phyloP scores from a whole-genome alignment of 1,284 basidiomycete species.

The Cutaneotrichosporon cutaneum region DNA sequence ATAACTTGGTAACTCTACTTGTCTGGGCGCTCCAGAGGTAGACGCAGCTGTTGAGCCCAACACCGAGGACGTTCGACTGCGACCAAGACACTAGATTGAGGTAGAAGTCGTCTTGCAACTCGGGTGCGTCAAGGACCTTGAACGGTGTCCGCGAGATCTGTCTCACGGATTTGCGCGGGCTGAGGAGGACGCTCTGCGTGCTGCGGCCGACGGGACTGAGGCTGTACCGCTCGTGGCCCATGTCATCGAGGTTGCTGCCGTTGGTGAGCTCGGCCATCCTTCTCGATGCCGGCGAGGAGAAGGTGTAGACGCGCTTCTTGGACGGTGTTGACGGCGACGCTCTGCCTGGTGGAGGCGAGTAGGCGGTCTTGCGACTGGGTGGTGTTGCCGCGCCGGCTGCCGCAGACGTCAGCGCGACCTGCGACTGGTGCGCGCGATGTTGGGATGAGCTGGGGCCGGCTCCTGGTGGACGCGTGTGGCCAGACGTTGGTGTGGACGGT shows the following conservation, averaged over 20 bases:
- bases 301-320: constrained; percentile 57
- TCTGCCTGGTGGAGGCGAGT: constrained; percentile 41
- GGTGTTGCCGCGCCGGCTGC: constrained; percentile 26
- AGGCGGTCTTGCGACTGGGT: constrained; percentile 34
- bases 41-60: constrained; percentile 86
- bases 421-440: constrained; percentile 46
- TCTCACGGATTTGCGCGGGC: constrained; percentile 75
- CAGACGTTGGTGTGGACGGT: constrained; percentile 46
- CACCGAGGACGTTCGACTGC: constrained; percentile 87
- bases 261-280: constrained; percentile 38
- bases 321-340: constrained; percentile 51
- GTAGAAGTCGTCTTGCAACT: constrained; percentile 96
- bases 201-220: constrained; percentile 84
- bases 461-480: constrained; percentile 43
- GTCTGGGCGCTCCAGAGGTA: constrained; percentile 97
- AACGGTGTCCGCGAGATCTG: constrained; percentile 93
- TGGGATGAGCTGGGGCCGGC: constrained; percentile 44
- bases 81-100: constrained; percentile 98
- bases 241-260: constrained; percentile 55
- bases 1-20: constrained; percentile 85
- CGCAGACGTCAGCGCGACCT: constrained; percentile 42
- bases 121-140: constrained; percentile 94
- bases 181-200: constrained; percentile 78
- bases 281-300: constrained; percentile 51
- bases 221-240: constrained; percentile 79